Percentiles rank a stretch among this genome's conserved stretches.
Conservation (phyloP, 2,329 filamentous ascomycete genomes). For the Leptographium radiaticola region DNA sequence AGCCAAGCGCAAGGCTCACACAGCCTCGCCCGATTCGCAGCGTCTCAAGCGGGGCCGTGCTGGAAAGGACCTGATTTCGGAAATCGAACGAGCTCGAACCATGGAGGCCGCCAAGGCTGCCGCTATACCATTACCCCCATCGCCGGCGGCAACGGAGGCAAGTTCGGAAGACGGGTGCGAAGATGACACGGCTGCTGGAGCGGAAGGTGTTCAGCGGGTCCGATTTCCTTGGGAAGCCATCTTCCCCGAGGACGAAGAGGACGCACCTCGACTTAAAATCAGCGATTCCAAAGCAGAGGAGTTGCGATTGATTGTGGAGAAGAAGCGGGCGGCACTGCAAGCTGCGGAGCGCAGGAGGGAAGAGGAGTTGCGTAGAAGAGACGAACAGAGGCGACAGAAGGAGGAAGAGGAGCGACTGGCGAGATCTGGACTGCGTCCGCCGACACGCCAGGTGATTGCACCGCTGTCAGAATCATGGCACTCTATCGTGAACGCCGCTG, state of each 20-base stretch:
- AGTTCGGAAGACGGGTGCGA: slow-evolving; percentile 5
- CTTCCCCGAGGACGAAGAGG: slow-evolving; percentile 3
- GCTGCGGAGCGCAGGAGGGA: slow-evolving; percentile 12
- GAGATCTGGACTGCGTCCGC: slow-evolving; percentile 15
- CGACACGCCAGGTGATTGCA: slow-evolving; percentile 14
- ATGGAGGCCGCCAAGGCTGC: slow-evolving; percentile 1
- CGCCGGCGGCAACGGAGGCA: slow-evolving; percentile 7
- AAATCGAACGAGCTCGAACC: neutral
- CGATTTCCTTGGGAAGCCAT: slow-evolving; percentile 4
- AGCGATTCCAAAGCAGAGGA: slow-evolving; percentile 15
- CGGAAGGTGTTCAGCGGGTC: neutral
- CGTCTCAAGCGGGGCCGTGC: slow-evolving; percentile 6
- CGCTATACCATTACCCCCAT: slow-evolving; percentile 9
- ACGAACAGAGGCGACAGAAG: slow-evolving; percentile 13
- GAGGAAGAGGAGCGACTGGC: slow-evolving; percentile 12
- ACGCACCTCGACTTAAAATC: slow-evolving; percentile 10
- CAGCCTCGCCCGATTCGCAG: neutral
- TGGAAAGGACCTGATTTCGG: neutral
- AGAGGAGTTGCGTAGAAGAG: slow-evolving; percentile 10
- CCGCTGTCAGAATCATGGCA: slow-evolving; percentile 25
- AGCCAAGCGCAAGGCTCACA: slow-evolving; percentile 8
- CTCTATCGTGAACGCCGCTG: slow-evolving; percentile 19
- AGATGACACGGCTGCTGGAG: neutral
- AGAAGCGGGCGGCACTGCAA: slow-evolving; percentile 11
- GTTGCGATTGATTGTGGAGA: slow-evolving; percentile 9